These are phyloP conservation scores for Hypoxylon perforatum DNA, from an alignment of 495 filamentous ascomycete genomes.

Conservation along the genomic window DNA sequence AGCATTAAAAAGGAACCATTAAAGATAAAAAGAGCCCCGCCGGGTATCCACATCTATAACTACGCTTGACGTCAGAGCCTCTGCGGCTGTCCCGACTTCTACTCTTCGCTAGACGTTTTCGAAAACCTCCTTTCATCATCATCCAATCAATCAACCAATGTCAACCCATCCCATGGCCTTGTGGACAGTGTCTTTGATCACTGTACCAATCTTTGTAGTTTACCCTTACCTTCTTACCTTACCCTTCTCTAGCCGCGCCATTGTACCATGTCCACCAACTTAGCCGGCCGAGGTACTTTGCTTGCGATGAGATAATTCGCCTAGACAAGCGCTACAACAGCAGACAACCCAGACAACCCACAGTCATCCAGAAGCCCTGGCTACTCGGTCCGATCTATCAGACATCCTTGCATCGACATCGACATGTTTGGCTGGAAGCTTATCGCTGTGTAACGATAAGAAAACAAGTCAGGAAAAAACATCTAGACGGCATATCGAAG, in stretches of 20 bases:
- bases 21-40: constrained; percentile 23
- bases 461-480: constrained; percentile 19
- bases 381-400: constrained; percentile 44
- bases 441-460: constrained; percentile 27
- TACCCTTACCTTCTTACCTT: not conserved
- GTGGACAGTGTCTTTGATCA: constrained; percentile 18
- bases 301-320: constrained; percentile 19
- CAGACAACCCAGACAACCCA: constrained; percentile 2
- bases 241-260: constrained; percentile 30
- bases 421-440: constrained; percentile 9
- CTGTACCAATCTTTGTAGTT: constrained; percentile 18
- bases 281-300: constrained; percentile 25
- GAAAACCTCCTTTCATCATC: not conserved
- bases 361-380: constrained; percentile 32
- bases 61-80: constrained; percentile 40
- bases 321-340: constrained; percentile 22
- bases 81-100: constrained; percentile 37
- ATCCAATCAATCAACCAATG: constrained; percentile 9
- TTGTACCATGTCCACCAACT: constrained; percentile 23
- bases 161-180: constrained; percentile 11
- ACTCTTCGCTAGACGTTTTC: constrained; percentile 19
- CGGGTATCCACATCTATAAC: constrained; percentile 13
- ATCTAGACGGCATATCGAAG: not conserved
- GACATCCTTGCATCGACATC: constrained; percentile 30
- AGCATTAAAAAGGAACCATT: constrained; percentile 14